Evolutionary conservation across 257 asterid genomes (phyloP), one percentile per base, ranked within the genome.

Genomic region (Nicotiana tabacum): DNA sequence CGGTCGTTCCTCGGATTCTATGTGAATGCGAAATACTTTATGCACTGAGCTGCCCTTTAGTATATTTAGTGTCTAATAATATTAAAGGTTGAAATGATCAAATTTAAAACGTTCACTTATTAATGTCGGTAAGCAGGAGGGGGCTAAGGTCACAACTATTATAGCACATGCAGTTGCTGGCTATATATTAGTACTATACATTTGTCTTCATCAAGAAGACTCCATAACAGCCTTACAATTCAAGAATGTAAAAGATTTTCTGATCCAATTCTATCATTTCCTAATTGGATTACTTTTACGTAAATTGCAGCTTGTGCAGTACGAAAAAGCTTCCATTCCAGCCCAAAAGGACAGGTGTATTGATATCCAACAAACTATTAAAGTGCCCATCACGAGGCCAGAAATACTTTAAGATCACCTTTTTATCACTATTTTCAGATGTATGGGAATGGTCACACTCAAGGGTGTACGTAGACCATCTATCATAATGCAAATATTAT

Each of bases 111-210:
- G 21, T 56, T 8, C 64, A 76, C 64, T 76, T 51, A 51, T 27
- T 51, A 27, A 4, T 51, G 80, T 27, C 64, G 43, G 64, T 48
- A 51, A 76, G 64, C 51, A 15, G 15, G 79, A 46, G 37, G 10
- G 11, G 55, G 56, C 57, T 43, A 0, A 70, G 79, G 80, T 76
- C 80, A 51, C 80, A 76, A 76, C 2, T 76, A 27, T 2, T 48
- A 27, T 27, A 18, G 29, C 64, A 76, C 80, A 76, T 76, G 80
- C 80, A 76, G 2, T 76, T 76, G 80, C 43, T 76, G 46, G 80
- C 64, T 27, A 51, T 46, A 5, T 72, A 43, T 69, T 43, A 6
- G 11, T 51, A 74, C 30, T 5, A 1, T 6, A n/a, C 61, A 9
- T 51, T 74, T 51, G 61, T 74, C 80, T 74, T 74, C 80, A 27